phyloP scores from a whole-genome alignment of 768 basidiomycete genomes.

The Pisolithus albus region DNA sequence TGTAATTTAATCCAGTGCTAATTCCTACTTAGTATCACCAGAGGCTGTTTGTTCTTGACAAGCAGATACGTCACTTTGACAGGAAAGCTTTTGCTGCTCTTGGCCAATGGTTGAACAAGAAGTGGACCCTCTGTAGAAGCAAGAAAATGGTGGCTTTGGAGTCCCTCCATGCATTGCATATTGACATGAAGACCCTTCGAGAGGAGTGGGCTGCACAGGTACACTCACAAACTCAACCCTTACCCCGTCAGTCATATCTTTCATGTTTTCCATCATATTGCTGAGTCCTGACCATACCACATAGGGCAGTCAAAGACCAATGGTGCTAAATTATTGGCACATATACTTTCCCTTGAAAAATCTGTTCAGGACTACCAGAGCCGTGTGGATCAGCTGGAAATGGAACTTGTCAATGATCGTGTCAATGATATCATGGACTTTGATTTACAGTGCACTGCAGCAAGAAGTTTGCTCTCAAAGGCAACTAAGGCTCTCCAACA shows the following conservation, averaged over 20 bases:
- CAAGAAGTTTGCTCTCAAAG: too few relatives aligned
- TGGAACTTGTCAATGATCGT: too few relatives aligned
- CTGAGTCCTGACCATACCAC: too few relatives aligned
- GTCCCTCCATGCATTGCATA: neutral
- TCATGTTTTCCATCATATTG: neutral
- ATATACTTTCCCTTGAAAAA: too few relatives aligned
- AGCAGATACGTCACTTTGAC: slow-evolving; percentile 2
- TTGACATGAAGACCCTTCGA: neutral
- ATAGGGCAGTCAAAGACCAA: too few relatives aligned
- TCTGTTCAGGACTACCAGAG: too few relatives aligned
- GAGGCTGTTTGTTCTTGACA: slow-evolving; percentile 7
- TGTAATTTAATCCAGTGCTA: neutral
- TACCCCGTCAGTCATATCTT: neutral
- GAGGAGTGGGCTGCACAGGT: slow-evolving; percentile 3
- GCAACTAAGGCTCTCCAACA: too few relatives aligned
- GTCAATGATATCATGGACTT: too few relatives aligned
- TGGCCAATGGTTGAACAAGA: slow-evolving; percentile 4
- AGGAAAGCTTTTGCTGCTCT: neutral
- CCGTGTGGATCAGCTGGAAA: too few relatives aligned
- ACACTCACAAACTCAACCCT: neutral
- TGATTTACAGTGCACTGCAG: too few relatives aligned
- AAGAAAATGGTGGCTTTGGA: neutral
- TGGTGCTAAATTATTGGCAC: too few relatives aligned
- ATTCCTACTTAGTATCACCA: slow-evolving; percentile 5
- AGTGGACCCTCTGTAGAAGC: neutral